A percentile compares a stretch with the other conserved stretches of the same genome.
phyloP scores from a whole-genome alignment of 352 stramenopile genomes.

The Phytophthora podocarpi region DNA sequence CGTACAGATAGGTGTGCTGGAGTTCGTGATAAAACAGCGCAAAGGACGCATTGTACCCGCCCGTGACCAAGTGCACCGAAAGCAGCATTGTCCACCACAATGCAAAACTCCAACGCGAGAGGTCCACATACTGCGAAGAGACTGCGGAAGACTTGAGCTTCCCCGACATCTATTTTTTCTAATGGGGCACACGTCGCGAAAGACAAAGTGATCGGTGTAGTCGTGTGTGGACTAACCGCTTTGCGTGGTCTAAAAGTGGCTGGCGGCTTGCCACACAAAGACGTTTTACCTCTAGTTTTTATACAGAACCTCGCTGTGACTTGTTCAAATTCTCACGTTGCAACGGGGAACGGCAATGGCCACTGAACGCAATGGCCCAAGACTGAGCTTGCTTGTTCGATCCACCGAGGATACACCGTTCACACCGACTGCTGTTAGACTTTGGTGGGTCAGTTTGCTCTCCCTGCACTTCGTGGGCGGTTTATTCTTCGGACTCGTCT shows the following conservation, averaged over 20 bases:
- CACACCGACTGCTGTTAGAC: conserved; percentile 10
- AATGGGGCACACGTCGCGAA: too few relatives aligned
- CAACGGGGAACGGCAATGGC: too few relatives aligned
- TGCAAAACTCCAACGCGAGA: conserved; percentile 2
- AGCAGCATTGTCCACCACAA: conserved; percentile 21
- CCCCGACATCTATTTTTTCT: too few relatives aligned
- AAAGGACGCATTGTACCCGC: conserved; percentile 19
- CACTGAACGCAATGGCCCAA: conserved; percentile 8
- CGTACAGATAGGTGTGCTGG: conserved; percentile 18
- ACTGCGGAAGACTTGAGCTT: neutral
- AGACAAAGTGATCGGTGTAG: too few relatives aligned
- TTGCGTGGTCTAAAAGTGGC: neutral
- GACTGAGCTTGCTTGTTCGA: conserved; percentile 15
- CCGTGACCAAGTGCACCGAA: conserved; percentile 7
- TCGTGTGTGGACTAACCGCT: too few relatives aligned
- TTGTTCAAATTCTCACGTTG: neutral
- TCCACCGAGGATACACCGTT: conserved; percentile 1
- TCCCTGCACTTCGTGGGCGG: conserved; percentile 21
- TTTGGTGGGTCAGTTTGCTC: conserved; percentile 27
- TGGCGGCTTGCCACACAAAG: too few relatives aligned
- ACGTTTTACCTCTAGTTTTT: neutral
- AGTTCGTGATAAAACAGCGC: conserved; percentile 29
- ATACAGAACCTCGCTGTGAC: neutral
- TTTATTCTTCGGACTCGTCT: conserved; percentile 32
- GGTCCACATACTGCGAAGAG: conserved; percentile 13